A percentile compares a stretch with the other conserved stretches of the same genome.
These are phyloP conservation scores for Lasiodiplodia theobromae DNA, from an alignment of 2,329 filamentous ascomycete species.

Conservation along the genomic window DNA sequence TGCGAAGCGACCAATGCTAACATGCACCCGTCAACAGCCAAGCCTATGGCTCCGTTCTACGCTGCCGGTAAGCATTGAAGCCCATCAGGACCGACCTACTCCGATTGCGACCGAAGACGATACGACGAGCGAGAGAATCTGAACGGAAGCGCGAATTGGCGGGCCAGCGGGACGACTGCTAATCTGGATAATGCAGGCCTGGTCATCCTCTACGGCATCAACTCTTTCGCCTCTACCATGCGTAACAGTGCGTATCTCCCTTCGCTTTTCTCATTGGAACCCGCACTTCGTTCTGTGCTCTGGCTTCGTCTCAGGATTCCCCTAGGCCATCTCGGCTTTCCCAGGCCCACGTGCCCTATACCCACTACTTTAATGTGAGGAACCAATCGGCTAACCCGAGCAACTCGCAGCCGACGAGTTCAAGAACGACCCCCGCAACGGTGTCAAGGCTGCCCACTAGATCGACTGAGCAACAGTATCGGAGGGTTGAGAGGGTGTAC, in stretches of 20 bases:
- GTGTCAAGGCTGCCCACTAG: constrained; percentile 45
- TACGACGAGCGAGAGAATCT: background rate
- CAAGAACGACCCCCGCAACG: constrained; percentile 97
- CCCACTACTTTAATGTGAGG: background rate
- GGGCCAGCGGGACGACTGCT: constrained; percentile 12
- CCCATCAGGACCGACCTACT: background rate
- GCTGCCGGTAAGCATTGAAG: constrained; percentile 75
- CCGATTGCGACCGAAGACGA: background rate
- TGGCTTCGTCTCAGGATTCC: constrained; percentile 3
- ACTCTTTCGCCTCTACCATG: constrained; percentile 79
- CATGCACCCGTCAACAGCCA: constrained; percentile 64
- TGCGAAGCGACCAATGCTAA: constrained; percentile 37
- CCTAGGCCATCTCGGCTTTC: constrained; percentile 6
- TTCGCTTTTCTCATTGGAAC: constrained; percentile 11
- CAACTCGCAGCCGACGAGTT: constrained; percentile 79
- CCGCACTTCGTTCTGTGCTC: background rate
- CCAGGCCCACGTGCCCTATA: constrained; percentile 8
- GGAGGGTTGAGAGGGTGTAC: constrained; percentile 1
- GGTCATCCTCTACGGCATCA: constrained; percentile 90
- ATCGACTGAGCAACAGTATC: constrained; percentile 3
- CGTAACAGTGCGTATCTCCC: constrained; percentile 72
- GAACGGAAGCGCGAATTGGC: constrained; percentile 8
- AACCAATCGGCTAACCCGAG: background rate
- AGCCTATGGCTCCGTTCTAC: constrained; percentile 93
- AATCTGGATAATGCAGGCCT: constrained; percentile 63